Conservation (phyloP, 345 rosid species). For the Populus euphratica region DNA sequence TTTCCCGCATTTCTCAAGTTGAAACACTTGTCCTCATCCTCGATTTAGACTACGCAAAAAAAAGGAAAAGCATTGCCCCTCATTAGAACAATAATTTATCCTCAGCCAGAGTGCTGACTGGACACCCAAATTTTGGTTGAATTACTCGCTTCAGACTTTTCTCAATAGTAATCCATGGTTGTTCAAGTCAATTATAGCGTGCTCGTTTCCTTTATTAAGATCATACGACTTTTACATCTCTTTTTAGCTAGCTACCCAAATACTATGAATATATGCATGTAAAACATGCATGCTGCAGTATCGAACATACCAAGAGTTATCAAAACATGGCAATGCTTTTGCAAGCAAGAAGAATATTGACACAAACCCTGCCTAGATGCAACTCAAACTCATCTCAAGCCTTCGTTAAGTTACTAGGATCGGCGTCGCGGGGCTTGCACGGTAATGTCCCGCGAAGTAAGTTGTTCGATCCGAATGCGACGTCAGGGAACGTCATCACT, state of each 20-base stretch:
- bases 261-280: not conserved
- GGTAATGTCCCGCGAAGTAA: not conserved
- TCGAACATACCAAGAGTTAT: not conserved
- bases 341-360: not conserved
- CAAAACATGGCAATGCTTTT: not conserved
- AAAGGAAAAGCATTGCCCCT: not conserved
- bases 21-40: not conserved
- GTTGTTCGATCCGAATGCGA: conserved; percentile 15
- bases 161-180: no score
- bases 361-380: not conserved
- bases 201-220: no score
- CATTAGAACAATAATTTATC: no score
- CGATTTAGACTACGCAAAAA: not conserved
- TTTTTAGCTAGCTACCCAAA: no score
- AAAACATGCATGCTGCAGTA: not conserved
- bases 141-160: no score
- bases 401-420: not conserved
- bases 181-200: no score
- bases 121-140: no score
- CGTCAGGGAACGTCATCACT: conserved; percentile 33
- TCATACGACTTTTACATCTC: no score
- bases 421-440: not conserved
- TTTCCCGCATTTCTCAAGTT: not conserved
- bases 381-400: not conserved
- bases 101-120: no score